Evolutionary conservation across 2,329 filamentous ascomycete genomes (phyloP).

Genomic region (Sarocladium kiliense): DNA sequence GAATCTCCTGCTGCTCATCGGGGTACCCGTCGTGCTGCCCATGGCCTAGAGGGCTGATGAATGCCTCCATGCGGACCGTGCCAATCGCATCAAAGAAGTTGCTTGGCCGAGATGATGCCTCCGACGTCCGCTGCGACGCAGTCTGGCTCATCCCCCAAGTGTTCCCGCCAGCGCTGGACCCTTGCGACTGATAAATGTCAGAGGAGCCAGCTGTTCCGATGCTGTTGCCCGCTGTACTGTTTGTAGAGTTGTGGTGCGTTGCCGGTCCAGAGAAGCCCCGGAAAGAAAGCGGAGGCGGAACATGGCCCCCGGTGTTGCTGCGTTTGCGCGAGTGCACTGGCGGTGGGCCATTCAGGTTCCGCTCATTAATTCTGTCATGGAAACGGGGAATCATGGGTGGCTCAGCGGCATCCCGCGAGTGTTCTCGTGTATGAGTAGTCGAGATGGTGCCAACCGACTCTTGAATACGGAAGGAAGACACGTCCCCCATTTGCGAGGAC

Average conservation of each 20-base stretch:
- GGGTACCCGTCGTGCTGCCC: slow-evolving; percentile 40
- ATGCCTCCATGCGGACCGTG: slow-evolving; percentile 95
- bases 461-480: slow-evolving; percentile 28
- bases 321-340: slow-evolving; percentile 72
- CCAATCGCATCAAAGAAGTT: slow-evolving; percentile 85
- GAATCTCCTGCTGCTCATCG: slow-evolving; percentile 46
- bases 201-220: slow-evolving; percentile 54
- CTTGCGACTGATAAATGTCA: slow-evolving; percentile 54
- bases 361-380: slow-evolving; percentile 39
- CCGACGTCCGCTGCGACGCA: slow-evolving; percentile 47
- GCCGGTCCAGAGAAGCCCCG: slow-evolving; percentile 67
- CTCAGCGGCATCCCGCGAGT: slow-evolving; percentile 58
- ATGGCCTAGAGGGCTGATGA: slow-evolving; percentile 64
- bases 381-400: slow-evolving; percentile 70
- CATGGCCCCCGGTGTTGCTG: slow-evolving; percentile 79
- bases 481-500: slow-evolving; percentile 30
- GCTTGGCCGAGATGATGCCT: slow-evolving; percentile 43
- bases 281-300: slow-evolving; percentile 66
- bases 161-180: slow-evolving; percentile 15
- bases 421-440: slow-evolving; percentile 37
- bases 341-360: slow-evolving; percentile 18
- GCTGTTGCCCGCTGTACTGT: slow-evolving; percentile 54
- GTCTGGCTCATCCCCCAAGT: slow-evolving; percentile 41
- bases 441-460: slow-evolving; percentile 34
- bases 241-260: slow-evolving; percentile 41